Conservation (phyloP, 2,329 filamentous ascomycete species). For the Neurospora sp. region DNA sequence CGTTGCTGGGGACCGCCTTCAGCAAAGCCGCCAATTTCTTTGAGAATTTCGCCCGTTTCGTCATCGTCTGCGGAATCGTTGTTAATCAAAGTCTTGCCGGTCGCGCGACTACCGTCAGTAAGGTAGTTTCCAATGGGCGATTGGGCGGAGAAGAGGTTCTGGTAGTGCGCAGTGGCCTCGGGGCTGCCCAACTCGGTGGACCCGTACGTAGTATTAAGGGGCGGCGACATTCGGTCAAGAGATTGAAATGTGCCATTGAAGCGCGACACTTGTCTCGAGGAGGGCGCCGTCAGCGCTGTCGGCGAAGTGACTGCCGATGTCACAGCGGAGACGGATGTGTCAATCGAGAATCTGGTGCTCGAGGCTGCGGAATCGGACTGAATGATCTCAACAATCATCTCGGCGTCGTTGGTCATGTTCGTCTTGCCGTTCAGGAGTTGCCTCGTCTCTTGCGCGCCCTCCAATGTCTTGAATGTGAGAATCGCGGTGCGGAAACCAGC, state of each 20-base stretch:
- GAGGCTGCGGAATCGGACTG: constrained; percentile 26
- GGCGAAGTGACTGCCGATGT: constrained; percentile 33
- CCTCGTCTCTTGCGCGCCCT: constrained; percentile 47
- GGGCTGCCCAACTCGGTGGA: constrained; percentile 50
- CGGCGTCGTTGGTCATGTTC: constrained; percentile 38
- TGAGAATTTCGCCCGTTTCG: constrained; percentile 62
- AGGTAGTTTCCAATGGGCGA: constrained; percentile 64
- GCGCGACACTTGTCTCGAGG: constrained; percentile 44
- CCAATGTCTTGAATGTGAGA: constrained; percentile 40
- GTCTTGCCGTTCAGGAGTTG: constrained; percentile 47
- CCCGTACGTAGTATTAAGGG: constrained; percentile 44
- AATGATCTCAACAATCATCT: constrained; percentile 50
- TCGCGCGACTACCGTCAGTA: constrained; percentile 48
- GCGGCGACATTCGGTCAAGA: constrained; percentile 52
- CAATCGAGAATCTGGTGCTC: constrained; percentile 43
- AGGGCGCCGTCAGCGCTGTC: constrained; percentile 35
- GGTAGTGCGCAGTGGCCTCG: constrained; percentile 44
- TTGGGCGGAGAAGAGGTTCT: constrained; percentile 61
- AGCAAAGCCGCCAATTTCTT: constrained; percentile 63
- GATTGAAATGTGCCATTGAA: constrained; percentile 55
- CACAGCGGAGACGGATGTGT: constrained; percentile 25
- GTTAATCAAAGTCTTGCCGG: constrained; percentile 64
- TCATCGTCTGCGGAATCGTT: constrained; percentile 60
- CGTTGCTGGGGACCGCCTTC: constrained; percentile 56
- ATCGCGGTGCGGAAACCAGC: constrained; percentile 41